A percentile compares a stretch with the other conserved stretches of the same genome.
phyloP scores from a whole-genome alignment of 768 basidiomycete species.

The Pholiota conissans region DNA sequence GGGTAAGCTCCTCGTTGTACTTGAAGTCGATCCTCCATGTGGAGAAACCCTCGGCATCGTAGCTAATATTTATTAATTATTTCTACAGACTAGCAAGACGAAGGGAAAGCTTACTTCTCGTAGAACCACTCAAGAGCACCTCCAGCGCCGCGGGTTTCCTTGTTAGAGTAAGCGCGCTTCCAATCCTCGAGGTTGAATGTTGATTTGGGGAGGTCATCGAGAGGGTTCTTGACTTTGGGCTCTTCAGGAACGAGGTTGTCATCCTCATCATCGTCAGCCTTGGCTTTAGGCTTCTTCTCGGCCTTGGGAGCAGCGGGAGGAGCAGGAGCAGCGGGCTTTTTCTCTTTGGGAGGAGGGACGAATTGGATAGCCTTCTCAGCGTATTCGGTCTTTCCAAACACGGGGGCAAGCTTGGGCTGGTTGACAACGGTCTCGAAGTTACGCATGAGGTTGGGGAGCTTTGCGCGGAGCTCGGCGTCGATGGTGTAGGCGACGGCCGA shows the following conservation, averaged over 20 bases:
- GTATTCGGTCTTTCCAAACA: conserved; percentile 62
- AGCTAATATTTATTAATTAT: conserved; percentile 45
- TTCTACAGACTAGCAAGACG: too few species aligned
- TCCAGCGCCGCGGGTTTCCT: conserved; percentile 84
- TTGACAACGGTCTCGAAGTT: conserved; percentile 86
- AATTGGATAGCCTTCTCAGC: conserved; percentile 72
- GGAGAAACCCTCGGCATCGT: conserved; percentile 87
- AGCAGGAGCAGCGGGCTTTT: conserved; percentile 55
- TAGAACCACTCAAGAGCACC: conserved; percentile 97
- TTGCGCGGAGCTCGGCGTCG: conserved; percentile 65
- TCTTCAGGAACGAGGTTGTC: conserved; percentile 71
- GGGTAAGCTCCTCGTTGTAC: conserved; percentile 92
- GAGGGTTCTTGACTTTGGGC: conserved; percentile 93
- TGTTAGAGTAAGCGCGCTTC: conserved; percentile 98
- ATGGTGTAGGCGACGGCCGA: conserved; percentile 54
- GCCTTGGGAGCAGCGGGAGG: conserved; percentile 48
- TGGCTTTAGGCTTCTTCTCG: conserved; percentile 63
- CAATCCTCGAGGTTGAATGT: conserved; percentile 91
- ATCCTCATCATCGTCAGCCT: conserved; percentile 71
- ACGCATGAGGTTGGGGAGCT: conserved; percentile 78
- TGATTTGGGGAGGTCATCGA: conserved; percentile 88
- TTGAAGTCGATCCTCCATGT: conserved; percentile 94
- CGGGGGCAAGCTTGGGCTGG: conserved; percentile 71
- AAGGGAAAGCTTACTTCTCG: conserved; percentile 63
- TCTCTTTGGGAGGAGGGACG: conserved; percentile 75